A percentile compares a stretch with the other conserved stretches of the same genome.
Evolutionary conservation across 2,329 filamentous ascomycete species (phyloP).

Genomic region (Pestalotiopsis sp.): DNA sequence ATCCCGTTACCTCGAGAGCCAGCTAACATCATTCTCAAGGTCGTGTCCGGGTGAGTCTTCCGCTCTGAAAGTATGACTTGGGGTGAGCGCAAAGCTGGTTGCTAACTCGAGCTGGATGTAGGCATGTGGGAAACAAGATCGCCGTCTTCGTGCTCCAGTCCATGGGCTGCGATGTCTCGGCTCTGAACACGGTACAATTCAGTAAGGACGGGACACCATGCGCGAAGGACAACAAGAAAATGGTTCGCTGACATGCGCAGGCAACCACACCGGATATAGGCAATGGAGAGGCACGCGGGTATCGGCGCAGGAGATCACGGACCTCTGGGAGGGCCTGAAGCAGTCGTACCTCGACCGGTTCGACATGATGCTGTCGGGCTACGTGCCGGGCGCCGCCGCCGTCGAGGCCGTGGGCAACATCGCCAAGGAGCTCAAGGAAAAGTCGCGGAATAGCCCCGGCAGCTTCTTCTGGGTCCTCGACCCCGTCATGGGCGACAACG

Average conservation of each 20-base stretch:
- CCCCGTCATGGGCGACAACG: slow-evolving; percentile 98
- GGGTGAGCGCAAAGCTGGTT: slow-evolving; percentile 14
- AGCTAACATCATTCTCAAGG: slow-evolving; percentile 49
- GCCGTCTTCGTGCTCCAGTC: slow-evolving; percentile 93
- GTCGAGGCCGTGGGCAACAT: slow-evolving; percentile 86
- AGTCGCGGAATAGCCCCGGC: slow-evolving; percentile 62
- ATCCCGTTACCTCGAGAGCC: slow-evolving; percentile 42
- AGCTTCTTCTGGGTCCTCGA: slow-evolving; percentile 97
- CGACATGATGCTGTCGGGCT: slow-evolving; percentile 92
- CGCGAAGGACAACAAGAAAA: background rate
- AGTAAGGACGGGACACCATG: slow-evolving; percentile 59
- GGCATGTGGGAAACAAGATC: slow-evolving; percentile 98
- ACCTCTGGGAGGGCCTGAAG: slow-evolving; percentile 82
- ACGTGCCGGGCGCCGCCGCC: slow-evolving; percentile 84
- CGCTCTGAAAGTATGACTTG: slow-evolving; percentile 5
- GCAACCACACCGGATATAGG: slow-evolving; percentile 92
- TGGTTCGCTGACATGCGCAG: slow-evolving; percentile 45
- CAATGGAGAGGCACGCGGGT: slow-evolving; percentile 86
- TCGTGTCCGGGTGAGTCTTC: slow-evolving; percentile 66
- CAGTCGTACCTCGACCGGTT: slow-evolving; percentile 86
- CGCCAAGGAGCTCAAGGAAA: slow-evolving; percentile 75
- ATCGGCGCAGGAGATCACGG: slow-evolving; percentile 78
- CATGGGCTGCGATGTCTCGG: slow-evolving; percentile 89
- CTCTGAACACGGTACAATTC: slow-evolving; percentile 96
- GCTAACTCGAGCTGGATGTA: slow-evolving; percentile 40